Percentiles rank a stretch among this genome's conserved stretches.
Conservation (phyloP, 352 stramenopile genomes). For the Phytophthora quininea region DNA sequence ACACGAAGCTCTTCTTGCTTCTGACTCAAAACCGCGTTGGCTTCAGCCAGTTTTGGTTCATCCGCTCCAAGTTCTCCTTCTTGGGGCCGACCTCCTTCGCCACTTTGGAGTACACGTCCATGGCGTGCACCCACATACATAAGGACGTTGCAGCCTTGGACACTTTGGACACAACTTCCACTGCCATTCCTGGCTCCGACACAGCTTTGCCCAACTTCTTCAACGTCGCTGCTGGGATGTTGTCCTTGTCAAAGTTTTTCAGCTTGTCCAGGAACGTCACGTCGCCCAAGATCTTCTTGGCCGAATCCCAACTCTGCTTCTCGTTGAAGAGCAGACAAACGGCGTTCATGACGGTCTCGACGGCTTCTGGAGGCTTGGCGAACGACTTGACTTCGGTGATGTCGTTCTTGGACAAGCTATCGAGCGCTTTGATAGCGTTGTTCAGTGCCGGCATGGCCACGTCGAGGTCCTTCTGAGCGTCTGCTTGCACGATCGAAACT, state of each 20-base stretch:
- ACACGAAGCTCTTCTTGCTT: conserved; percentile 90
- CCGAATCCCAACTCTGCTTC: conserved; percentile 92
- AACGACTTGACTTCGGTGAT: conserved; percentile 96
- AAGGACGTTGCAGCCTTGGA: conserved; percentile 91
- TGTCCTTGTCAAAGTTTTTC: conserved; percentile 95
- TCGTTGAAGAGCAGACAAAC: conserved; percentile 94
- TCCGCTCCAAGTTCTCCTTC: conserved; percentile 88
- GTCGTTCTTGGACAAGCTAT: conserved; percentile 92
- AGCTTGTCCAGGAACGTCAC: conserved; percentile 91
- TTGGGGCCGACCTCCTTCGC: conserved; percentile 95
- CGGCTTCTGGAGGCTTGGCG: conserved; percentile 90
- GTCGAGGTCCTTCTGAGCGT: conserved; percentile 94
- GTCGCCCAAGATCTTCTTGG: conserved; percentile 92
- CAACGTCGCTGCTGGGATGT: conserved; percentile 86
- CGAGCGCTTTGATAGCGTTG: conserved; percentile 89
- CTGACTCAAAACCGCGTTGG: conserved; percentile 84
- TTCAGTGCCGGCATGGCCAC: conserved; percentile 92
- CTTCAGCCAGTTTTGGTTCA: conserved; percentile 91
- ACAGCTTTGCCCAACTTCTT: conserved; percentile 92
- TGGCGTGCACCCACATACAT: conserved; percentile 95
- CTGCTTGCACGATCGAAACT: conserved; percentile 89
- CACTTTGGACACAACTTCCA: conserved; percentile 93
- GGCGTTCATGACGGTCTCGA: conserved; percentile 95
- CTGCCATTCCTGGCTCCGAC: conserved; percentile 83
- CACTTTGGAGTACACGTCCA: conserved; percentile 95